Percentiles rank a stretch among this genome's conserved stretches.
phyloP scores from a whole-genome alignment of 495 filamentous ascomycete genomes.

The Zalerion maritima region DNA sequence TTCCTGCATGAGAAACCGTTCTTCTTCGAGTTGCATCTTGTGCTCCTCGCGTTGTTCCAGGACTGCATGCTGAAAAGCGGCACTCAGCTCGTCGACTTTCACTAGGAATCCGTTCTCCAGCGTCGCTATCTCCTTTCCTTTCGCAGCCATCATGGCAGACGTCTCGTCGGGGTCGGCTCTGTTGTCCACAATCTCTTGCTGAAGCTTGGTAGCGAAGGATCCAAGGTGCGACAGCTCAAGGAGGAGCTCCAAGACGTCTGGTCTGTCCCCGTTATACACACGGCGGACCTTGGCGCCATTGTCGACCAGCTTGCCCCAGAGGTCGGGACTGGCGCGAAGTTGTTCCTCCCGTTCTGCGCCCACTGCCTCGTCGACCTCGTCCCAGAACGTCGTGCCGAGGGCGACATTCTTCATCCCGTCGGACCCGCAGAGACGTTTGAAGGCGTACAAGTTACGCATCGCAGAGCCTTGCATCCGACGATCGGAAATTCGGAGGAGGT shows the following conservation, averaged over 20 bases:
- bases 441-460: slow-evolving; percentile 26
- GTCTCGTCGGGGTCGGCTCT: slow-evolving; percentile 20
- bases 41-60: too few relatives aligned
- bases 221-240: slow-evolving; percentile 9
- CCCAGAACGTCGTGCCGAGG: slow-evolving; percentile 32
- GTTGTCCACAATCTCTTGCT: slow-evolving; percentile 22
- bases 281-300: slow-evolving; percentile 13
- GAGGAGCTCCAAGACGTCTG: slow-evolving; percentile 16
- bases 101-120: too few relatives aligned
- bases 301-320: slow-evolving; percentile 24
- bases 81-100: too few relatives aligned
- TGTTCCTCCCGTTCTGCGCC: slow-evolving; percentile 20
- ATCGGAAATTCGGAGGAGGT: slow-evolving; percentile 32
- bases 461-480: slow-evolving; percentile 22
- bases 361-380: slow-evolving; percentile 11
- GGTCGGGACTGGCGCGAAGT: slow-evolving; percentile 17
- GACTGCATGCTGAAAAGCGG: too few relatives aligned
- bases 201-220: slow-evolving; percentile 18
- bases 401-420: slow-evolving; percentile 23
- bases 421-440: slow-evolving; percentile 27
- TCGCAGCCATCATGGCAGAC: slow-evolving; percentile 17
- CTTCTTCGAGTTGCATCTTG: too few relatives aligned
- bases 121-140: too few relatives aligned
- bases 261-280: slow-evolving; percentile 15
- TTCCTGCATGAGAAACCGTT: too few relatives aligned